phyloP scores from a whole-genome alignment of 805 yeast species.

The Diddensiella caesifluorescens region DNA sequence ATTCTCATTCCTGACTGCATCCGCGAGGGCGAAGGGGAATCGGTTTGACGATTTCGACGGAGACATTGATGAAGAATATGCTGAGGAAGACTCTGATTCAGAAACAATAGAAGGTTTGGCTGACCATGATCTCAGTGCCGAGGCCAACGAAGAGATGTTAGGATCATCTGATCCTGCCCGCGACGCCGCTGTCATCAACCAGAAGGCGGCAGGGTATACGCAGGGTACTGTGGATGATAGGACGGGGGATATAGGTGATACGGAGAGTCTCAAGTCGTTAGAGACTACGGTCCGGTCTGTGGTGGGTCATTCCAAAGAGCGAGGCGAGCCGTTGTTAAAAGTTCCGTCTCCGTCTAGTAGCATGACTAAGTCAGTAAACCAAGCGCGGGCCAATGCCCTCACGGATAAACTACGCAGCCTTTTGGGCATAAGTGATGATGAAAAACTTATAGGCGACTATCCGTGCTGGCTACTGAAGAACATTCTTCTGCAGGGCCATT shows the following conservation, averaged over 20 bases:
- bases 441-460: slow-evolving; percentile 39
- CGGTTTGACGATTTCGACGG: slow-evolving; percentile 29
- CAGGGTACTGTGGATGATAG: neutral
- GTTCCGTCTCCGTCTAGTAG: slow-evolving; percentile 3
- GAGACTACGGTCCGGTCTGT: neutral
- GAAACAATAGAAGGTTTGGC: slow-evolving; percentile 5
- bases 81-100: slow-evolving; percentile 21
- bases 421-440: slow-evolving; percentile 21
- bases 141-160: too few relatives aligned
- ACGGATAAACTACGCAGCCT: slow-evolving; percentile 21
- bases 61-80: slow-evolving; percentile 28
- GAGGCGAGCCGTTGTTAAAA: neutral
- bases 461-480: slow-evolving; percentile 79
- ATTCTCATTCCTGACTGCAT: slow-evolving; percentile 51
- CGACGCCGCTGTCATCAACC: neutral
- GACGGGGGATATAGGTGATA: too few relatives aligned
- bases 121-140: slow-evolving; percentile 16
- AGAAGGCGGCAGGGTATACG: neutral
- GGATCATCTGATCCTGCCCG: too few relatives aligned
- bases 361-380: too few relatives aligned
- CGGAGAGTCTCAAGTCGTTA: too few relatives aligned
- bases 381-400: slow-evolving; percentile 20
- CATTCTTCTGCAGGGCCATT: slow-evolving; percentile 79
- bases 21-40: slow-evolving; percentile 41
- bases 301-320: neutral